Conservation (phyloP, 139 green algal genomes). For the Chlorella ohadii region DNA sequence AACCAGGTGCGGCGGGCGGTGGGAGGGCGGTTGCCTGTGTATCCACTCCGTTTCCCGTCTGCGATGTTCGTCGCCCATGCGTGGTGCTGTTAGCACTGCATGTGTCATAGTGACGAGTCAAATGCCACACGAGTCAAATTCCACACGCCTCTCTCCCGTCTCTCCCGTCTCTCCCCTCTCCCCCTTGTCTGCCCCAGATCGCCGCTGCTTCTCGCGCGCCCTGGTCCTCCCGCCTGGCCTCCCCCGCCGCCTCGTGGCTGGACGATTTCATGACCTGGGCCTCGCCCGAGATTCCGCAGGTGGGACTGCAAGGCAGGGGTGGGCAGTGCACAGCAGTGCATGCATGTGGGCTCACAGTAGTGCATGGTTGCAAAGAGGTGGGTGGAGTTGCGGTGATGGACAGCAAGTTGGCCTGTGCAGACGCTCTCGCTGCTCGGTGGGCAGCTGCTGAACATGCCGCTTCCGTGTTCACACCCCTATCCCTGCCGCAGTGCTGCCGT, state of each 20-base stretch:
- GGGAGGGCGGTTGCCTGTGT: conserved; percentile 17
- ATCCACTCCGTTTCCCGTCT: no score
- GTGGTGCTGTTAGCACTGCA: no score
- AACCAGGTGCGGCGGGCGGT: conserved; percentile 54
- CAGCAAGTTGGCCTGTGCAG: no score
- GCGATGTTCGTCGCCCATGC: no score
- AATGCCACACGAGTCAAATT: background rate
- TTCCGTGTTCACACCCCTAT: no score
- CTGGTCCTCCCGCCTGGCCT: conserved; percentile 66
- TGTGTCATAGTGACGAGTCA: no score
- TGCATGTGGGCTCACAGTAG: no score
- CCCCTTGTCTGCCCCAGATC: conserved; percentile 46
- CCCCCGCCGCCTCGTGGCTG: conserved; percentile 88
- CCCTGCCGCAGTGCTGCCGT: conserved; percentile 52
- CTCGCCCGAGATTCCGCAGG: conserved; percentile 63
- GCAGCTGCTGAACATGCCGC: no score
- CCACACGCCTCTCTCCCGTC: background rate
- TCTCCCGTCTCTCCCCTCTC: background rate
- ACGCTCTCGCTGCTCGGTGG: no score
- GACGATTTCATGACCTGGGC: conserved; percentile 95
- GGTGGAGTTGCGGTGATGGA: no score
- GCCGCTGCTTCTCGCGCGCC: conserved; percentile 41
- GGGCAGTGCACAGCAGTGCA: no score
- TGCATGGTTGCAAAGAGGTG: no score
- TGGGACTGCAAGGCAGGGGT: background rate